Evolutionary conservation across 208 protist species (phyloP), one percentile per base, ranked within the genome.

Genomic region (Trypanosoma cruzi): DNA sequence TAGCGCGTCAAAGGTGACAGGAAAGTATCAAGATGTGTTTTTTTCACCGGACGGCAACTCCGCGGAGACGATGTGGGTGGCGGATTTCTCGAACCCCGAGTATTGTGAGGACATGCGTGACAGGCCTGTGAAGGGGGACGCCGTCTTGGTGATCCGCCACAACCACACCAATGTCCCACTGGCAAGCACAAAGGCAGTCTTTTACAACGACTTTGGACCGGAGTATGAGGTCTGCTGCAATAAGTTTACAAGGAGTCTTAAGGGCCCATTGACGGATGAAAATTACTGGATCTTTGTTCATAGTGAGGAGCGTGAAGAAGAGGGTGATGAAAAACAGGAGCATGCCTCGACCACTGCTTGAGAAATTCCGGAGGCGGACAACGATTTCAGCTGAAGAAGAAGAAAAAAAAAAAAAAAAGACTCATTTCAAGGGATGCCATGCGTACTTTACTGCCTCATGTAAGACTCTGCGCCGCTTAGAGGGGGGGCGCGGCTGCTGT

Each of bases 21-120:
- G 73, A 20, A 84, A 82, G 78, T 74, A 90, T 62, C 92, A 95
- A 74, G 68, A 88, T 52, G 90, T 94, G 28, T 93, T 81, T 71
- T 93, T 93, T 75, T 88, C 88, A 10, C 85, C 89, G n/a, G 86
- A 95, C 56, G 88, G 88, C 13, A 81, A 70, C 52, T 81, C 79
- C 31, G 77, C 81, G 6, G 79, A 62, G 52, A 72, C 82, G 31
- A 84, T 94, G 82, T 97, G 92, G 92, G 84, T 78, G 29, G 65
- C 75, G 16, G 86, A 94, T 62, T 91, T 93, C 64, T 73, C 81
- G 14, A 85, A 88, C 71, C 74, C 80, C 2, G 88, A 90, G 48
- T 94, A 89, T 42, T 80, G 86, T 40, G 86, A 94, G 63, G 92
- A 97, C 58, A 85, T 93, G 77, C 85, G 89, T n/a, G 92, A 94